Percentiles rank a stretch among this genome's conserved stretches.
phyloP scores from a whole-genome alignment of 2,329 filamentous ascomycete species.

The Pseudogymnoascus verrucosus region DNA sequence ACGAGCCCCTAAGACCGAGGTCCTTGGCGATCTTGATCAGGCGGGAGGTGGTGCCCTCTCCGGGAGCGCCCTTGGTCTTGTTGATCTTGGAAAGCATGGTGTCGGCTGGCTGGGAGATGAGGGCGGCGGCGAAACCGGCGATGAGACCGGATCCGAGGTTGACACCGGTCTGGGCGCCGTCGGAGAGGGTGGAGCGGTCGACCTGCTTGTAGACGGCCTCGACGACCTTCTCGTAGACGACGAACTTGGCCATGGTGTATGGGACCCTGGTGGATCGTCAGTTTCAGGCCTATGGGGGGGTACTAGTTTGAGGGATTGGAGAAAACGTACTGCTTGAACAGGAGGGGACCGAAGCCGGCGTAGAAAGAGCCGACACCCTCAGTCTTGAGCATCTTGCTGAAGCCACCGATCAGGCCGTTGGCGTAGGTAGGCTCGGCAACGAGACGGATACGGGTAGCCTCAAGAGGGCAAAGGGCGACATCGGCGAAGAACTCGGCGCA shows the following conservation, averaged over 20 bases:
- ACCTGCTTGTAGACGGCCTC: slow-evolving; percentile 61
- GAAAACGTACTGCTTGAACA: slow-evolving; percentile 64
- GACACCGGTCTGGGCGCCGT: slow-evolving; percentile 65
- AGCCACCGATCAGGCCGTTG: slow-evolving; percentile 68
- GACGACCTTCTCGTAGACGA: slow-evolving; percentile 83
- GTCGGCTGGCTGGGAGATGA: slow-evolving; percentile 84
- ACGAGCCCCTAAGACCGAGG: slow-evolving; percentile 71
- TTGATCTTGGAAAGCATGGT: slow-evolving; percentile 96
- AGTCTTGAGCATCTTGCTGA: slow-evolving; percentile 72
- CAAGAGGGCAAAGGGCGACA: slow-evolving; percentile 81
- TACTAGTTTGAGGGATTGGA: slow-evolving; percentile 14
- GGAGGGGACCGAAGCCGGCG: slow-evolving; percentile 80
- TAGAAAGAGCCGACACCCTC: slow-evolving; percentile 85
- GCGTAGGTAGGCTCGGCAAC: slow-evolving; percentile 83
- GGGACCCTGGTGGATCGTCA: slow-evolving; percentile 53
- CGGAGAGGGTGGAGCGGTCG: slow-evolving; percentile 64
- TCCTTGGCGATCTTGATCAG: slow-evolving; percentile 84
- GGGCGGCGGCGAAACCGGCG: slow-evolving; percentile 76
- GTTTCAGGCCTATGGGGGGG: background rate
- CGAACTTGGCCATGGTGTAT: slow-evolving; percentile 94
- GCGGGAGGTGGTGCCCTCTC: slow-evolving; percentile 73
- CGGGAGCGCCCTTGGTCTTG: slow-evolving; percentile 82
- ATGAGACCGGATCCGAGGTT: slow-evolving; percentile 74
- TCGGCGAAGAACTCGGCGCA: slow-evolving; percentile 64
- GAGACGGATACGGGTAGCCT: slow-evolving; percentile 89